Evolutionary conservation across 805 yeast genomes (phyloP).

Genomic region (Metschnikowia hibisci): DNA sequence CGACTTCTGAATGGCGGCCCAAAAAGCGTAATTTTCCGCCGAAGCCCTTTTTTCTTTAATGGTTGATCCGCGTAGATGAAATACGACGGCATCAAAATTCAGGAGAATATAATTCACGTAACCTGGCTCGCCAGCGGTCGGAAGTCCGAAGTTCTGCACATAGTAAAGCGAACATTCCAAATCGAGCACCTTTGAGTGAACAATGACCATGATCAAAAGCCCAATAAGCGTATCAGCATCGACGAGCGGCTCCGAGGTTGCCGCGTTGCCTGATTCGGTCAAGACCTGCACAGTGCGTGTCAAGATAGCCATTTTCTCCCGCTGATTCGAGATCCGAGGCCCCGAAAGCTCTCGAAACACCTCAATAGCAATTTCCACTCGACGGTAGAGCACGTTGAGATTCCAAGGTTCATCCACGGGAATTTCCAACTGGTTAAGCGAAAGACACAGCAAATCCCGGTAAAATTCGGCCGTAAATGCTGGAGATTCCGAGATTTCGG

Average conservation of each 20-base stretch:
- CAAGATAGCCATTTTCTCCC: constrained; percentile 46
- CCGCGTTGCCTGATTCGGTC: constrained; percentile 25
- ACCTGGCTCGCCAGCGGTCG: constrained; percentile 42
- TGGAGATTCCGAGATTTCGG: constrained; percentile 23
- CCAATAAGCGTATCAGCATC: constrained; percentile 84
- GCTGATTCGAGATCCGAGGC: constrained; percentile 35
- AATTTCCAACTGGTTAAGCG: constrained; percentile 50
- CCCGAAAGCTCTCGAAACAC: constrained; percentile 49
- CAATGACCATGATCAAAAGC: constrained; percentile 64
- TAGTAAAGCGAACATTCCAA: constrained; percentile 64
- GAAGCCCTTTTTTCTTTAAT: constrained; percentile 41
- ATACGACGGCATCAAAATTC: constrained; percentile 77
- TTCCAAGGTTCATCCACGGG: constrained; percentile 40
- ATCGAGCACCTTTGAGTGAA: constrained; percentile 55
- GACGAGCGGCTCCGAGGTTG: constrained; percentile 30
- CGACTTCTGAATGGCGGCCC: constrained; percentile 44
- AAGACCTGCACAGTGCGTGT: constrained; percentile 50
- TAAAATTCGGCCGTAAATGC: constrained; percentile 28
- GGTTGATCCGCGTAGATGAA: constrained; percentile 42
- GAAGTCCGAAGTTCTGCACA: constrained; percentile 54
- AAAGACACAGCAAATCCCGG: constrained; percentile 34
- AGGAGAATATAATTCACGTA: constrained; percentile 72
- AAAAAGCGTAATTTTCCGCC: constrained; percentile 45
- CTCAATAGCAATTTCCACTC: constrained; percentile 48
- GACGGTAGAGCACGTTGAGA: constrained; percentile 30